These are phyloP conservation scores for Pseudotulostoma volvatum DNA, from an alignment of 495 filamentous ascomycete genomes.

Conservation along the genomic window DNA sequence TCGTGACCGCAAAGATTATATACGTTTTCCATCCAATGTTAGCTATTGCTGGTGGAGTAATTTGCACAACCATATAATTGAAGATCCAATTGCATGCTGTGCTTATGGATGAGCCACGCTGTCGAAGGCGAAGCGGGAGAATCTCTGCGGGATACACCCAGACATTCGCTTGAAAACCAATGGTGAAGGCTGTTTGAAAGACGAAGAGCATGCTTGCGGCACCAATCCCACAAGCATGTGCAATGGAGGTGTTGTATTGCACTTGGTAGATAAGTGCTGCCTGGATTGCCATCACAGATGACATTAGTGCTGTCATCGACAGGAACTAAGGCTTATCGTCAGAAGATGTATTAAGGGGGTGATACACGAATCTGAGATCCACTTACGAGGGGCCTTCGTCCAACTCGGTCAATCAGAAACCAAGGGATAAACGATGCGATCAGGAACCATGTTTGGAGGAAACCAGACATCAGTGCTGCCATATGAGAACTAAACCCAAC, in stretches of 20 bases:
- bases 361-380: too few species aligned
- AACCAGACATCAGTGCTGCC: constrained; percentile 11
- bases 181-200: constrained; percentile 33
- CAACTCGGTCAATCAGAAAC: constrained; percentile 14
- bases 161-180: constrained; percentile 38
- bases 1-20: constrained; percentile 39
- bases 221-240: constrained; percentile 3
- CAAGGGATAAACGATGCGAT: constrained; percentile 10
- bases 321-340: too few species aligned
- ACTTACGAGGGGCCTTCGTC: constrained; percentile 6
- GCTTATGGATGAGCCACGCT: constrained; percentile 33
- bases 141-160: constrained; percentile 43
- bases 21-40: too few species aligned
- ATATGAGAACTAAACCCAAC: constrained; percentile 8
- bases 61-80: constrained; percentile 33
- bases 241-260: constrained; percentile 3
- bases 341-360: too few species aligned
- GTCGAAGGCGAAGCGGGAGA: constrained; percentile 32
- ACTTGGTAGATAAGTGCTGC: constrained; percentile 7
- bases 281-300: constrained; percentile 7
- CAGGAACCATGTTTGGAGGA: constrained; percentile 12
- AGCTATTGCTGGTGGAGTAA: constrained; percentile 38
- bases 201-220: constrained; percentile 13
- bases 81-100: constrained; percentile 37
- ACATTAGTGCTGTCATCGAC: constrained; percentile 9